Conservation (phyloP, 2,329 filamentous ascomycete species). For the Diaporthe australafricana region DNA sequence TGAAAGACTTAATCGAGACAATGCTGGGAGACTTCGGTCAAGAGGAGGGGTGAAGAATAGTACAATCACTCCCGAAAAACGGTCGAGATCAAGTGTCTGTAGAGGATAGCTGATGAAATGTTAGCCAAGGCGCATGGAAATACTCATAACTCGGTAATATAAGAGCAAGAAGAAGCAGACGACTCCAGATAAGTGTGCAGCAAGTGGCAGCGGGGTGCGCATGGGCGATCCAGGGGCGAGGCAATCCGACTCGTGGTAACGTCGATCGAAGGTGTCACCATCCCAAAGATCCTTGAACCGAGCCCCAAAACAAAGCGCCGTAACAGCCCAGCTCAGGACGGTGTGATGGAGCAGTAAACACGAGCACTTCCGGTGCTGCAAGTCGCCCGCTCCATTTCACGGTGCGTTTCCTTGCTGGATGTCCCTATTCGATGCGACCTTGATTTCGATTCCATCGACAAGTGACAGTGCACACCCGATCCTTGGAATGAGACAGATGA, state of each 20-base stretch:
- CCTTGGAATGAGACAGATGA: not conserved
- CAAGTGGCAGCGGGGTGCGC: not conserved
- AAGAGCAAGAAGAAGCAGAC: not conserved
- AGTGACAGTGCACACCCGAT: not conserved
- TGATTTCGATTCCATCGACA: not conserved
- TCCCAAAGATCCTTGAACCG: not conserved
- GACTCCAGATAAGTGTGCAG: not conserved
- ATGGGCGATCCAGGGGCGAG: not conserved
- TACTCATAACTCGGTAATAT: not conserved
- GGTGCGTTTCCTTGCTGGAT: not conserved
- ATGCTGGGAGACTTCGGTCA: not conserved
- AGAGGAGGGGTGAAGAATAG: conserved; percentile 1
- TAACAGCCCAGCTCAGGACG: not conserved
- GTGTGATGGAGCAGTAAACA: not conserved
- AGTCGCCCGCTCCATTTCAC: not conserved
- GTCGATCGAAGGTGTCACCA: not conserved
- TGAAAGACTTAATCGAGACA: conserved; percentile 3
- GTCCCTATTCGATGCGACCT: not conserved
- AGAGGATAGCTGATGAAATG: not conserved
- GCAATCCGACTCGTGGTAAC: not conserved
- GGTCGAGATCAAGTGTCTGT: conserved; percentile 6
- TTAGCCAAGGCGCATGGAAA: not conserved
- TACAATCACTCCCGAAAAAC: conserved; percentile 11
- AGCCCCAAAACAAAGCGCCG: not conserved
- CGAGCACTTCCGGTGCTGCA: too few relatives aligned